Conservation (phyloP, 2,329 filamentous ascomycete genomes). For the Setomelanomma holmii region DNA sequence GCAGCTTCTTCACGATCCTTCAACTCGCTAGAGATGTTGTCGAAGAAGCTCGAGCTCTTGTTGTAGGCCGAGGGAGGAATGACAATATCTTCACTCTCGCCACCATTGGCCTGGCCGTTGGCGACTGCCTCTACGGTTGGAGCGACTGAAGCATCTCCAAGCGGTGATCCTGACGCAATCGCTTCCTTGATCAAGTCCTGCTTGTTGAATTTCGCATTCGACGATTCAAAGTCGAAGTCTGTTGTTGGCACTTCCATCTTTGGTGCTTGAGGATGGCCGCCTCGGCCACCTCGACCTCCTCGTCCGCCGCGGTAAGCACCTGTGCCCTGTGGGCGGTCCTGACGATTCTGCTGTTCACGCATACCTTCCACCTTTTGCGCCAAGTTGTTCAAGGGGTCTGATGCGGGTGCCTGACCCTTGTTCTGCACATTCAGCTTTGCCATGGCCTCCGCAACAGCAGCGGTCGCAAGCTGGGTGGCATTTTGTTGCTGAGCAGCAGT, state of each 20-base stretch:
- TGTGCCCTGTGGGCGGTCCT: conserved; percentile 55
- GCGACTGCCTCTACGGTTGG: conserved; percentile 46
- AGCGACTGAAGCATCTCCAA: conserved; percentile 53
- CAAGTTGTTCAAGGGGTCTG: conserved; percentile 69
- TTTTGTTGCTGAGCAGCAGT: conserved; percentile 57
- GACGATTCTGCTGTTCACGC: conserved; percentile 67
- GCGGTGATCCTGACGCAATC: conserved; percentile 76
- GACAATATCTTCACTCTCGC: conserved; percentile 55
- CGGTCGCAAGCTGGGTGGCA: conserved; percentile 76
- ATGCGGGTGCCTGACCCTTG: conserved; percentile 30
- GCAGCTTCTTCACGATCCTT: conserved; percentile 82
- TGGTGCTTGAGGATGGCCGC: conserved; percentile 50
- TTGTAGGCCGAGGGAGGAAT: conserved; percentile 72
- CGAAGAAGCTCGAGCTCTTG: conserved; percentile 90
- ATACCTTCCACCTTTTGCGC: conserved; percentile 79
- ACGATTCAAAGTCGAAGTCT: conserved; percentile 89
- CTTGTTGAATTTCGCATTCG: conserved; percentile 90
- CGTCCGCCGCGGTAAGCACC: conserved; percentile 47
- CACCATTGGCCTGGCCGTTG: conserved; percentile 45
- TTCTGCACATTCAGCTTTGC: conserved; percentile 66
- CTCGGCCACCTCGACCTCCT: conserved; percentile 57
- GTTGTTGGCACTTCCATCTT: conserved; percentile 89
- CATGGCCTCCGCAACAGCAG: conserved; percentile 82
- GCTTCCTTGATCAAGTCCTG: conserved; percentile 88
- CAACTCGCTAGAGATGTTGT: conserved; percentile 95